Evolutionary conservation across 2,329 filamentous ascomycete species (phyloP), one percentile per base, ranked within the genome.

Genomic region (Paraphoma chrysanthemicola): DNA sequence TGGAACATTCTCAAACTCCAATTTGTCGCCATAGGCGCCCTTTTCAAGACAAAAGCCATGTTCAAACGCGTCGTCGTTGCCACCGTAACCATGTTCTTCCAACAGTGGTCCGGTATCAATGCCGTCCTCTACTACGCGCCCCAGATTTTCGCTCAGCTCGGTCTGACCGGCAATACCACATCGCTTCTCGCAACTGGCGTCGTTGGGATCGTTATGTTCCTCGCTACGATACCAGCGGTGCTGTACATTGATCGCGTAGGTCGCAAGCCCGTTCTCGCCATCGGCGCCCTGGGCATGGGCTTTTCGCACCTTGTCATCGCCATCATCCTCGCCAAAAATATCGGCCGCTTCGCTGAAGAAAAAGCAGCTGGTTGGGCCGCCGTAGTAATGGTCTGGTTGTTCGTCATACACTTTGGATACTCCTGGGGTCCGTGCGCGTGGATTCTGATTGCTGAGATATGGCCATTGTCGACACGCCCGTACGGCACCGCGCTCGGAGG

Each of bases 361-460:
- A 66, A 74, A 3, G 85, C 83, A 0, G 88, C 89, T 0, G 90
- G 90, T 1, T 93, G 90, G 90, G 90, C 80, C 4, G 84, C 88
- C 0, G 88, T 85, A 6, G 81, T 73, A 50, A 89, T 90, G 85
- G 86, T 90, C 8, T 92, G 90, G 89, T 80, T 93, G 0, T 92
- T 90, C 62, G 86, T 91, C 29, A 80, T 91, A 30, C 85, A 90
- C 74, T 93, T 93, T 67, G 90, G 88, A 30, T 92, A 91, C 71
- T 87, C 84, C 0, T 93, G 90, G 90, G 88, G 89, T 0, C 90
- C 89, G 2, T 89, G 86, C 65, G 85, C 87, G 0, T 92, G 90
- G 90, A 90, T 91, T 57, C 82, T 93, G 53, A 84, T 91, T 1
- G 85, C 88, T 2, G 90, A 92, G 75, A 86, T 93, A 42, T 93